A percentile compares a stretch with the other conserved stretches of the same genome.
Conservation (phyloP, 1,284 basidiomycete species). For the Rhodotorula sp. region DNA sequence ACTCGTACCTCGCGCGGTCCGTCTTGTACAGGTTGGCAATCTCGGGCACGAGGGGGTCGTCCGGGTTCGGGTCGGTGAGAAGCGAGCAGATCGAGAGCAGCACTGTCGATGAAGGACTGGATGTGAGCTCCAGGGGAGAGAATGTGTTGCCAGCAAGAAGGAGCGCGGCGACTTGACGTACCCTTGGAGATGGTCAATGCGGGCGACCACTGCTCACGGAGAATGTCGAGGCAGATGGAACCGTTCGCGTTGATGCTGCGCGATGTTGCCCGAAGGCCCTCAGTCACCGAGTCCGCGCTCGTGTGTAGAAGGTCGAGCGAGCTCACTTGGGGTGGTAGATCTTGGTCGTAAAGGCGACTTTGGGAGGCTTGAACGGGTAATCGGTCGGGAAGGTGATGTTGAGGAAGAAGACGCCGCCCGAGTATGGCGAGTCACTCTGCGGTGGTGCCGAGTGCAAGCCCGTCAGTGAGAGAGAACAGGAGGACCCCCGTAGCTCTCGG, state of each 20-base stretch:
- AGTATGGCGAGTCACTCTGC: constrained; percentile 33
- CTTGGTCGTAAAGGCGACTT: constrained; percentile 97
- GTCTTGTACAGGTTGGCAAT: constrained; percentile 38
- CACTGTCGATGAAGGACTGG: not conserved
- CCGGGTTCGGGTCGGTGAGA: constrained; percentile 51
- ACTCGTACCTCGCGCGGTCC: constrained; percentile 67
- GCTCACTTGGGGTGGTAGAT: constrained; percentile 58
- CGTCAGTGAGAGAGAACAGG: not conserved
- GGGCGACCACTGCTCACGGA: constrained; percentile 74
- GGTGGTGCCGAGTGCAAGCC: not conserved
- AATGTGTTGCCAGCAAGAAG: not conserved
- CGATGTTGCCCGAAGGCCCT: not conserved
- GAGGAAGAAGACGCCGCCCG: constrained; percentile 47
- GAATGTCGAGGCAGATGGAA: constrained; percentile 82
- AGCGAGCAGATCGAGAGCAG: constrained; percentile 22
- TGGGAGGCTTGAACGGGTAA: constrained; percentile 99
- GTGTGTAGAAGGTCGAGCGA: not conserved
- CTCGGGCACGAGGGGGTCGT: constrained; percentile 51
- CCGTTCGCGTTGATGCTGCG: constrained; percentile 96
- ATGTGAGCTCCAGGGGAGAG: not conserved
- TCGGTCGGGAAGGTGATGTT: constrained; percentile 86
- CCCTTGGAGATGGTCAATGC: constrained; percentile 56
- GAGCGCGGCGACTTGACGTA: constrained; percentile 18
- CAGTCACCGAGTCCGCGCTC: not conserved
- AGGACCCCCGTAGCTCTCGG: too few relatives aligned